Evolutionary conservation across 2,329 filamentous ascomycete species (phyloP).

Genomic region (Exserohilum turcica): DNA sequence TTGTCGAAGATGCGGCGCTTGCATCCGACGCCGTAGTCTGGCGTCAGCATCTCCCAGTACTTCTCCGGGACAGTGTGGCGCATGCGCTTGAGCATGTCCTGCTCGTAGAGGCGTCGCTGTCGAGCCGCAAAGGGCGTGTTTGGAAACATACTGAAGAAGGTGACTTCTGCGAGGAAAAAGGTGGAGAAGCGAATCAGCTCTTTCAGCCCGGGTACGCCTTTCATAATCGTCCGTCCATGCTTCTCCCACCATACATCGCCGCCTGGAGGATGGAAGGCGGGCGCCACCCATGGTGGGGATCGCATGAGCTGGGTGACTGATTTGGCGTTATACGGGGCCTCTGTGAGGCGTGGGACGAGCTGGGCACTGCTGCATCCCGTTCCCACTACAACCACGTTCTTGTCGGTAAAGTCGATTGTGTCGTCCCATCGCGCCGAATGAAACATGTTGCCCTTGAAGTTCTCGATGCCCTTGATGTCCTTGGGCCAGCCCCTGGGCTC

Average conservation of each 20-base stretch:
- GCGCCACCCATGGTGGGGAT: conserved; percentile 62
- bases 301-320: conserved; percentile 65
- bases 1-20: conserved; percentile 67
- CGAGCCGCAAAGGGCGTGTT: conserved; percentile 46
- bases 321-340: conserved; percentile 56
- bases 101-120: conserved; percentile 49
- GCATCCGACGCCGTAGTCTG: conserved; percentile 66
- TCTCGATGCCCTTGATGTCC: conserved; percentile 58
- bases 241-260: conserved; percentile 53
- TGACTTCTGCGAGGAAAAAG: conserved; percentile 52
- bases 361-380: conserved; percentile 65
- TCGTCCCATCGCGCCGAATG: conserved; percentile 64
- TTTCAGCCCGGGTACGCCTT: conserved; percentile 57
- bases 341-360: conserved; percentile 58
- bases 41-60: conserved; percentile 66
- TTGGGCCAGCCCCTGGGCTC: conserved; percentile 59
- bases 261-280: conserved; percentile 46
- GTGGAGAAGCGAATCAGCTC: conserved; percentile 52
- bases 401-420: conserved; percentile 58
- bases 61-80: conserved; percentile 59
- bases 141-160: conserved; percentile 58
- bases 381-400: conserved; percentile 63
- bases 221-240: conserved; percentile 54
- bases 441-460: conserved; percentile 61
- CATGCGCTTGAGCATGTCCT: conserved; percentile 55